Percentiles rank a stretch among this genome's conserved stretches.
Evolutionary conservation across 257 asterid genomes (phyloP).

Genomic region (Misopates orontium): DNA sequence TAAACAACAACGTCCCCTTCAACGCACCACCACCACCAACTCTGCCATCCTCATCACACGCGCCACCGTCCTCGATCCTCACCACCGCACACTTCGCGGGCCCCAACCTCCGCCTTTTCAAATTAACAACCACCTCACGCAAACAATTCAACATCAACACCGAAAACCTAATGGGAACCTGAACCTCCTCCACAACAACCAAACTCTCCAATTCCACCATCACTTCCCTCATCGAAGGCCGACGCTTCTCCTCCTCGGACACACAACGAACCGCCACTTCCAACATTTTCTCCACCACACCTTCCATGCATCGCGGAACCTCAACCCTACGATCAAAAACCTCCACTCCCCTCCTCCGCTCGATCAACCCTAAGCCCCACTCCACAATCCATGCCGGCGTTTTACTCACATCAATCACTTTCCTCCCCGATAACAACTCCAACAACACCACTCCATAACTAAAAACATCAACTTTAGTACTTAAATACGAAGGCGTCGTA

Average conservation of each 20-base stretch:
- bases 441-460: constrained; percentile 71
- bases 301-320: constrained; percentile 31
- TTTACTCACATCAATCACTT: constrained; percentile 49
- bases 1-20: constrained; percentile 45
- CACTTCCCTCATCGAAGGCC: constrained; percentile 58
- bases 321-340: constrained; percentile 45
- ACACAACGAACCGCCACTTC: constrained; percentile 53
- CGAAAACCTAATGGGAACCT: constrained; percentile 23
- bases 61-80: constrained; percentile 8
- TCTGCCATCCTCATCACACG: constrained; percentile 18
- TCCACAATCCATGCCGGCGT: constrained; percentile 64
- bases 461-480: constrained; percentile 61
- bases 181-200: constrained; percentile 27
- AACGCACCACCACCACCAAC: constrained; percentile 25
- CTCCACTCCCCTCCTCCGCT: constrained; percentile 32
- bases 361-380: constrained; percentile 58
- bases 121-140: constrained; percentile 28
- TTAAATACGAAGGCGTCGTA: constrained; percentile 52
- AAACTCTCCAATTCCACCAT: constrained; percentile 39
- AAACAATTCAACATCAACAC: constrained; percentile 37
- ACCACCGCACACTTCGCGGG: constrained; percentile 9
- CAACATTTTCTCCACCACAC: constrained; percentile 31
- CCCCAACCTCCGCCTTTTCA: constrained; percentile 28
- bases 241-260: constrained; percentile 25
- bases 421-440: constrained; percentile 54